Percentiles rank a stretch among this genome's conserved stretches.
These are phyloP conservation scores for Dactylellina cionopaga DNA, from an alignment of 2,329 filamentous ascomycete genomes.

Conservation along the genomic window DNA sequence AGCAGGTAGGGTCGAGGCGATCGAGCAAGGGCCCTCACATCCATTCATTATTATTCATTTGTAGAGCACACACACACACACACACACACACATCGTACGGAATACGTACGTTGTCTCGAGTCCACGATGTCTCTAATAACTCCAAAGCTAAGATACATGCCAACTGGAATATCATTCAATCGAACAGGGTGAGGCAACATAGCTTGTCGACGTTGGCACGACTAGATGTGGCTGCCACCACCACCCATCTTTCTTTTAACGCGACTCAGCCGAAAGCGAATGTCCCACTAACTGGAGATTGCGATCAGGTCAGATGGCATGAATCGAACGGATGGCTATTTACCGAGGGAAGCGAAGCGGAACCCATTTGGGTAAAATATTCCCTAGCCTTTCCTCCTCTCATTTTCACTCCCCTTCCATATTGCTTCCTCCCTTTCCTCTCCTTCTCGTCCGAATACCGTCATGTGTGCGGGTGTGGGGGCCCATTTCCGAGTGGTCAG, in stretches of 20 bases:
- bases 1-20: conserved; percentile 4
- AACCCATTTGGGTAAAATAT: conserved; percentile 26
- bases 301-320: conserved; percentile 26
- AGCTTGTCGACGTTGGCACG: neutral
- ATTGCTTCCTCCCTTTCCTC: conserved; percentile 3
- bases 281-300: conserved; percentile 8
- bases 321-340: conserved; percentile 26
- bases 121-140: too few species aligned
- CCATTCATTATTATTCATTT: neutral
- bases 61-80: too few species aligned
- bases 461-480: conserved; percentile 50
- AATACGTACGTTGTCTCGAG: too few species aligned
- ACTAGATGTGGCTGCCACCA: conserved; percentile 26
- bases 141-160: conserved; percentile 2
- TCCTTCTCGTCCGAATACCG: conserved; percentile 36
- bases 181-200: too few species aligned
- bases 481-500: conserved; percentile 50
- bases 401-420: conserved; percentile 26
- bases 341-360: conserved; percentile 37
- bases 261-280: neutral
- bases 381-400: neutral
- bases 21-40: conserved; percentile 2
- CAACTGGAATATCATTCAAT: conserved; percentile 9
- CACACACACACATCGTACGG: too few species aligned
- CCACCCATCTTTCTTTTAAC: too few species aligned